These are phyloP conservation scores for Rosa chinensis DNA, from an alignment of 306 rosid genomes.

Conservation along the genomic window DNA sequence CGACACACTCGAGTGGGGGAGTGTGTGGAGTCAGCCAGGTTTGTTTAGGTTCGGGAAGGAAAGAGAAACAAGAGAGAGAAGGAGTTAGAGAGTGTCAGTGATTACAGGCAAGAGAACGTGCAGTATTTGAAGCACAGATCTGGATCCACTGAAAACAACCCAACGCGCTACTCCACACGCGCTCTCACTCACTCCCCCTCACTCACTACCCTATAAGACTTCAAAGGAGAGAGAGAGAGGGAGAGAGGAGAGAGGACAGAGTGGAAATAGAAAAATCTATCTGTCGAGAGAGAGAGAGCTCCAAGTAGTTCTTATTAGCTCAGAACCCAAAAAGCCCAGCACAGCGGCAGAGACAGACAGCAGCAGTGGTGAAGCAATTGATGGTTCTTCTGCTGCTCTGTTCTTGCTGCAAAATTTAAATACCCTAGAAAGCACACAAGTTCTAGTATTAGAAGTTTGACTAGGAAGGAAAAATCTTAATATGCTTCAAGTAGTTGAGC, in stretches of 20 bases:
- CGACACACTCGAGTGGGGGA: neutral
- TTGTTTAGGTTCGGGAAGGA: conserved; percentile 4
- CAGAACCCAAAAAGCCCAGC: conserved; percentile 42
- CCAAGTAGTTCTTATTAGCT: conserved; percentile 15
- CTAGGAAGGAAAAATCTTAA: conserved; percentile 5
- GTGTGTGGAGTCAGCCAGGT: conserved; percentile 8
- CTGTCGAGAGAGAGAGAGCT: conserved; percentile 19
- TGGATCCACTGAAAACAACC: conserved; percentile 53
- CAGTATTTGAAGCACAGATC: conserved; percentile 64
- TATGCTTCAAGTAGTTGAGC: conserved; percentile 7
- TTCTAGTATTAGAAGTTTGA: conserved; percentile 32
- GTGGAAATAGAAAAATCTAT: neutral
- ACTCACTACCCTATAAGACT: conserved; percentile 23
- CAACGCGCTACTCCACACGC: conserved; percentile 2
- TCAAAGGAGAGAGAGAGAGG: conserved; percentile 41
- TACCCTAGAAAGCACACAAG: neutral
- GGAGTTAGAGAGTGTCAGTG: conserved; percentile 41
- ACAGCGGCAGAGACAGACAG: conserved; percentile 26
- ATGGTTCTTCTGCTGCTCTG: conserved; percentile 44
- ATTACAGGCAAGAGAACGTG: conserved; percentile 60
- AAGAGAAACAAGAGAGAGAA: conserved; percentile 10
- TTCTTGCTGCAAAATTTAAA: neutral
- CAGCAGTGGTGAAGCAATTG: conserved; percentile 30
- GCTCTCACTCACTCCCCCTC: conserved; percentile 6
- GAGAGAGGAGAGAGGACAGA: neutral